phyloP scores from a whole-genome alignment of 192 early-diverging fungal species.

The Coemansia sp. region DNA sequence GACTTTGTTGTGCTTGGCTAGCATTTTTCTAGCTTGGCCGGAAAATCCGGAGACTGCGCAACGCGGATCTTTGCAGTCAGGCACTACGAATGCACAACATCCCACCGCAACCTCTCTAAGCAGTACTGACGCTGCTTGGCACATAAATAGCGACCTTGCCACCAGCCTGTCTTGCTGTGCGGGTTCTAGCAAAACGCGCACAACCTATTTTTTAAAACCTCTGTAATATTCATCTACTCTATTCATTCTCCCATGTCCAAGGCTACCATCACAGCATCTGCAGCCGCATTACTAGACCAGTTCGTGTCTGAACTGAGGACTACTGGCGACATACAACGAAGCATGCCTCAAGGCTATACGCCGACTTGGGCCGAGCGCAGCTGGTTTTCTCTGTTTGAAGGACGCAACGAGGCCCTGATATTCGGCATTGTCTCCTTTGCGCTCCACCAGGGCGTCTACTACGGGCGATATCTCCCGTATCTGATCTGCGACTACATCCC shows the following conservation, averaged over 20 bases:
- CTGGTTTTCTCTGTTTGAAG: slow-evolving; percentile 69
- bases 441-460: slow-evolving; percentile 91
- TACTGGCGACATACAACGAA: slow-evolving; percentile 15
- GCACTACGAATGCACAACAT: neutral
- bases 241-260: neutral
- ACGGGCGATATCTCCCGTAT: slow-evolving; percentile 84
- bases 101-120: neutral
- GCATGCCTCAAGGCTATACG: slow-evolving; percentile 22
- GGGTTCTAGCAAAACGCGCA: neutral
- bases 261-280: neutral
- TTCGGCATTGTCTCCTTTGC: slow-evolving; percentile 75
- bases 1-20: too few species aligned
- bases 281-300: slow-evolving; percentile 20
- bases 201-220: neutral
- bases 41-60: neutral
- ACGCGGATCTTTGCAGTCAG: neutral
- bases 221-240: neutral
- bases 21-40: neutral
- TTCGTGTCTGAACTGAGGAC: slow-evolving; percentile 32
- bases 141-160: neutral
- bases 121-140: neutral
- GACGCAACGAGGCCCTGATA: slow-evolving; percentile 66
- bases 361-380: slow-evolving; percentile 58
- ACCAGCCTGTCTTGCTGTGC: neutral
- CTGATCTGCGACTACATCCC: slow-evolving; percentile 84